phyloP scores from a whole-genome alignment of 1,284 basidiomycete genomes.

The Rhodotorula mucilaginosa region DNA sequence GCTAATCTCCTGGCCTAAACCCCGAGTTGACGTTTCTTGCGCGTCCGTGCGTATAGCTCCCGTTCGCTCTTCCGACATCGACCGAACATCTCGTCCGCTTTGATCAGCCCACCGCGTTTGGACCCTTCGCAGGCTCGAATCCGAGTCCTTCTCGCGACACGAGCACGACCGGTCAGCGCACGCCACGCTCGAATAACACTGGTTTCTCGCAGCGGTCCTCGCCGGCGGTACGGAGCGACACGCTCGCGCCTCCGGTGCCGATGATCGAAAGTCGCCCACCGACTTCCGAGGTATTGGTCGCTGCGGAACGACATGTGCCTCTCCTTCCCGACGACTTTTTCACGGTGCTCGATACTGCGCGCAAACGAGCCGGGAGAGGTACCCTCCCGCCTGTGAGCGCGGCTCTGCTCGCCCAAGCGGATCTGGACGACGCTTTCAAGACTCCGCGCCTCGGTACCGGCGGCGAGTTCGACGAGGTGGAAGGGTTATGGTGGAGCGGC shows the following conservation, averaged over 20 bases:
- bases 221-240: neutral
- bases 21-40: too few species aligned
- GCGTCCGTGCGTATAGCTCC: constrained; percentile 16
- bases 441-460: neutral
- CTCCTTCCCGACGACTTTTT: constrained; percentile 39
- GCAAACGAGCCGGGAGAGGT: neutral
- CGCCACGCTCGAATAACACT: constrained; percentile 6
- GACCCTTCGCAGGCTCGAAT: constrained; percentile 25
- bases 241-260: neutral
- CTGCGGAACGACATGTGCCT: constrained; percentile 14
- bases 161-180: constrained; percentile 8
- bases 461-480: neutral
- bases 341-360: constrained; percentile 32
- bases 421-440: constrained; percentile 4
- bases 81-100: constrained; percentile 36
- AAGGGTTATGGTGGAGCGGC: constrained; percentile 1
- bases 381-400: neutral
- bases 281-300: neutral
- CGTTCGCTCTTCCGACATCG: constrained; percentile 37
- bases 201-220: too few species aligned
- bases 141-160: neutral
- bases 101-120: constrained; percentile 29
- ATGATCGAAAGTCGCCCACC: too few species aligned
- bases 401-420: neutral
- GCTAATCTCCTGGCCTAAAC: too few species aligned